A percentile compares a stretch with the other conserved stretches of the same genome.
These are phyloP conservation scores for Chlamydomonas eustigma DNA, from an alignment of 139 green algal species.

Conservation along the genomic window DNA sequence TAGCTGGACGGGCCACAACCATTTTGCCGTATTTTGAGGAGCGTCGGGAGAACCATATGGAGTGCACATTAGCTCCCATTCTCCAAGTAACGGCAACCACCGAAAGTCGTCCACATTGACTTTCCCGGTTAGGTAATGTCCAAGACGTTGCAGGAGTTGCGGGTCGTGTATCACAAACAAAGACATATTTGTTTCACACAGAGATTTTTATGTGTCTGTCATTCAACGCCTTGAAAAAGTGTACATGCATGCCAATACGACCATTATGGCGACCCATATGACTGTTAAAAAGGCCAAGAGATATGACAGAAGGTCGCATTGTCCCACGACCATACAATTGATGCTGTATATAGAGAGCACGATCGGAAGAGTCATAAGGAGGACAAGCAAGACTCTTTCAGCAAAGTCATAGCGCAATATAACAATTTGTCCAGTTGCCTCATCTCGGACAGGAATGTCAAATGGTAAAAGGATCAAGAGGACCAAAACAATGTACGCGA, in stretches of 20 bases:
- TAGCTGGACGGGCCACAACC: no score
- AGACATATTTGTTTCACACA: no score
- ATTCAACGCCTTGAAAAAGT: background rate
- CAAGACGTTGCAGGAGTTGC: no score
- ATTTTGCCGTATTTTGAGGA: no score
- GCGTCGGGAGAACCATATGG: no score
- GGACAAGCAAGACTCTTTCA: background rate
- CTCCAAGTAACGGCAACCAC: no score
- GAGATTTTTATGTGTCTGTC: no score
- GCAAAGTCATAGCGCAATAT: background rate
- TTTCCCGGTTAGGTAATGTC: no score
- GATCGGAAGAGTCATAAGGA: background rate
- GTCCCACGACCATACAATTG: slow-evolving; percentile 7
- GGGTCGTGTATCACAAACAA: no score
- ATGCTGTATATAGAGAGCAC: slow-evolving; percentile 13
- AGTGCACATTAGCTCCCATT: no score
- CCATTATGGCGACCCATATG: background rate
- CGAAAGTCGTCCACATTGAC: no score
- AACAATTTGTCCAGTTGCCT: background rate
- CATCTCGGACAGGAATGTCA: background rate
- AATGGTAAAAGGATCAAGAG: background rate
- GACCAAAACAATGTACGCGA: background rate
- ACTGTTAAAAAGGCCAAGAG: background rate
- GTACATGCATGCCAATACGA: background rate
- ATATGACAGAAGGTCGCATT: slow-evolving; percentile 1